Base-by-base conservation (phyloP, 306 rosid genomes). In the Cucurbita pepo region DNA sequence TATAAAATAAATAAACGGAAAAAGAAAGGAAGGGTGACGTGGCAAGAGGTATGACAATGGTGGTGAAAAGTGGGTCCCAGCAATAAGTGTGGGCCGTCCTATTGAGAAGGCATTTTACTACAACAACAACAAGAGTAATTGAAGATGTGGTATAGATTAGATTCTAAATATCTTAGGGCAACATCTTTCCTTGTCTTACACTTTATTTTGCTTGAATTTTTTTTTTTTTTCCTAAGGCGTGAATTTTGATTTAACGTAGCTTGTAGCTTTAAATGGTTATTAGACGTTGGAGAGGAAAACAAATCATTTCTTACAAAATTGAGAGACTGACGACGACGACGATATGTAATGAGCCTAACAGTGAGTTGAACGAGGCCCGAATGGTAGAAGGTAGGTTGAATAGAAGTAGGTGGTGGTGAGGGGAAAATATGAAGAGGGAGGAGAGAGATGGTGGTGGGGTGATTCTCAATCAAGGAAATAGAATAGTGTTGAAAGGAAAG, bases 401-500 rank as follows among this genome's bases (percentile, higher is more conserved):
- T 48, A 48, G 3, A 25, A 6, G 12, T 34, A 5, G 37, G 34
- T 30, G 34, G 3, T 30, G 71, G 50, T 43, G 48, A 41, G 47
- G 21, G 19, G 18, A 15, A 52, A 64, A 19, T 40, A 38, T 19
- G 3, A 65, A 45, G 16, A 56, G 13, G 1, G 62, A 56, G 9
- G 62, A 56, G 36, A 37, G 69, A 10, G 34, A 30, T 30, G 34
- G 34, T 30, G 34, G 34, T 38, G 50, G 56, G 11, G 52, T 66
- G 59, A 52, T 77, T 64, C 13, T 56, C 52, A 44, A 77, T 58
- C 78, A 71, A 12, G 5, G 18, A 50, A 50, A 50, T 81, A 72
- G 34, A 54, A 50, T 10, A 70, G 79, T 56, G 67, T 54, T 58
- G 79, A 30, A 83, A 88, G 96, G 59, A 55, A 55, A 55, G 59